Evolutionary conservation across 768 basidiomycete species (phyloP).

Genomic region (Russula foetens): DNA sequence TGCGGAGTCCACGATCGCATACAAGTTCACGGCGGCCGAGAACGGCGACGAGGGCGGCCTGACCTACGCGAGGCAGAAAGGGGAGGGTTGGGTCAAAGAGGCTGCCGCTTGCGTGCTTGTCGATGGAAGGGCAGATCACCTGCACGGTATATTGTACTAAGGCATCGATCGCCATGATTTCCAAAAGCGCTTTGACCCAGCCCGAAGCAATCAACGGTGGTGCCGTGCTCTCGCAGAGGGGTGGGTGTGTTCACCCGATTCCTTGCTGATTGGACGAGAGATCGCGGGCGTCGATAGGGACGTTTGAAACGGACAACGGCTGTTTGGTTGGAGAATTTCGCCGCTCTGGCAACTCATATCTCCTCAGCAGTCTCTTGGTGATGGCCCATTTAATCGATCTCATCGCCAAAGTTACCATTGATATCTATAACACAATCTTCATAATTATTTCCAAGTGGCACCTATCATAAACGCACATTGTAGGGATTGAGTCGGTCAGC

Average conservation of each 20-base stretch:
- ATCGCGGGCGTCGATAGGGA: constrained; percentile 12
- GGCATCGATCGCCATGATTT: not conserved
- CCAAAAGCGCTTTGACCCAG: not conserved
- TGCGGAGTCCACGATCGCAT: constrained; percentile 13
- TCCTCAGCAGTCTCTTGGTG: no score
- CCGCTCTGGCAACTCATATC: no score
- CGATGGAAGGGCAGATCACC: not conserved
- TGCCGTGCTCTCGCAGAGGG: not conserved
- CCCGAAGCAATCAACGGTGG: not conserved
- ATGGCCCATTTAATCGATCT: no score
- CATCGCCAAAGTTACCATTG: not conserved
- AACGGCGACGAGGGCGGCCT: not conserved
- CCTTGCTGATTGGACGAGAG: no score
- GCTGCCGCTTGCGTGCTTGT: not conserved
- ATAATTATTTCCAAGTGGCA: not conserved
- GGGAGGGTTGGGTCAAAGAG: not conserved
- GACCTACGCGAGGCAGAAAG: not conserved
- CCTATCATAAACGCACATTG: not conserved
- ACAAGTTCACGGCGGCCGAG: constrained; percentile 5
- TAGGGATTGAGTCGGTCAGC: no score
- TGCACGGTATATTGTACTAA: not conserved
- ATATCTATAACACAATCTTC: not conserved
- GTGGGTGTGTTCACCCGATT: no score
- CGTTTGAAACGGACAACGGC: not conserved
- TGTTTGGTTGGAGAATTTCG: not conserved